These are phyloP conservation scores for Streptanthus diversifolius DNA, from an alignment of 345 rosid species.

Conservation along the genomic window DNA sequence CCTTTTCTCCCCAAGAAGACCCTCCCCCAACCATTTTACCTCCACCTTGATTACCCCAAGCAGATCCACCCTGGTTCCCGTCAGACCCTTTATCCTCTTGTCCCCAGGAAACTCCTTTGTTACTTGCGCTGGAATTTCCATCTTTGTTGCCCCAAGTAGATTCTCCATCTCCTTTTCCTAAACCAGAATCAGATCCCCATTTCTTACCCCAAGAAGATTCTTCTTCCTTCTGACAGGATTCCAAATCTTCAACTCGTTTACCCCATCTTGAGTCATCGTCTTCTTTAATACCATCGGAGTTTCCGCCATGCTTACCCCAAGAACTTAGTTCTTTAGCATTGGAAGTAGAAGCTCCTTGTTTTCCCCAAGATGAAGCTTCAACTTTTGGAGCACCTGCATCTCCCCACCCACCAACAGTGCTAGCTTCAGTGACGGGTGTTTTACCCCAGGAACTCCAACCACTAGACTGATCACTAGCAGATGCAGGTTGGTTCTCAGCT, in stretches of 20 bases:
- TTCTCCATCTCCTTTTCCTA: constrained; percentile 25
- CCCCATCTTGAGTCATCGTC: constrained; percentile 22
- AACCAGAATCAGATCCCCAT: constrained; percentile 21
- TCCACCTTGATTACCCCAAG: constrained; percentile 31
- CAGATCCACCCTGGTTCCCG: constrained; percentile 4
- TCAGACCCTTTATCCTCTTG: constrained; percentile 25
- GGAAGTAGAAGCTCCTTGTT: constrained; percentile 32
- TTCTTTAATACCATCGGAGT: constrained; percentile 21
- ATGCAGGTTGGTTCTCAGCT: constrained; percentile 35
- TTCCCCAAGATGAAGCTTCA: constrained; percentile 44
- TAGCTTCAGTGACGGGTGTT: constrained; percentile 35
- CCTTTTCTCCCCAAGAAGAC: constrained; percentile 7
- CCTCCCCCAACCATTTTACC: background rate
- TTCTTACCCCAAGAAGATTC: constrained; percentile 30
- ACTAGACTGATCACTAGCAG: constrained; percentile 37
- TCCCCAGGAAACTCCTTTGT: constrained; percentile 40
- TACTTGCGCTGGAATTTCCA: constrained; percentile 27
- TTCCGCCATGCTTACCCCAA: constrained; percentile 35
- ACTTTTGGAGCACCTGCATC: constrained; percentile 33
- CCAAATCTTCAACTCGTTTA: constrained; percentile 15
- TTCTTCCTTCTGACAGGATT: constrained; percentile 23
- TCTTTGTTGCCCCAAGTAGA: constrained; percentile 37
- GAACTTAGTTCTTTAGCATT: constrained; percentile 29
- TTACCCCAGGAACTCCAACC: constrained; percentile 60
- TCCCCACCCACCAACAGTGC: constrained; percentile 52